A percentile compares a stretch with the other conserved stretches of the same genome.
These are phyloP conservation scores for Ustilago trichophora DNA, from an alignment of 1,284 basidiomycete genomes.

Conservation along the genomic window DNA sequence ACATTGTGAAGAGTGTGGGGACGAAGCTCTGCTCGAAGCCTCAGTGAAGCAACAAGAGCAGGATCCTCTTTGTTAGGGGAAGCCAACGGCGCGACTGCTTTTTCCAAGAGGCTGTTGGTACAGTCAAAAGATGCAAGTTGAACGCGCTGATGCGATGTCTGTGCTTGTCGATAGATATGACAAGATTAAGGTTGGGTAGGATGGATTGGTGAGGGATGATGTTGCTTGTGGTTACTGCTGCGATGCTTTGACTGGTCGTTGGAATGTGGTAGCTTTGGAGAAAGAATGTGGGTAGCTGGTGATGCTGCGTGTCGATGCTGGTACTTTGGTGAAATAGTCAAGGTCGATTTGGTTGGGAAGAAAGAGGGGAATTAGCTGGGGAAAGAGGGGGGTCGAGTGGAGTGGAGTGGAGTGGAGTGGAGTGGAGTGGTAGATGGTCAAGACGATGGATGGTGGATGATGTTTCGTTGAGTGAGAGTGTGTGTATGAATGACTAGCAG, in stretches of 20 bases:
- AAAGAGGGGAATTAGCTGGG: not conserved
- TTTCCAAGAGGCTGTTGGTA: too few species aligned
- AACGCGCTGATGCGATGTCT: not conserved
- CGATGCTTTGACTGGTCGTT: not conserved
- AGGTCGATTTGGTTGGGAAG: not conserved
- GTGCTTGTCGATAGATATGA: too few species aligned
- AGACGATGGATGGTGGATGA: slow-evolving; percentile 11
- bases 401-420: slow-evolving; percentile 21
- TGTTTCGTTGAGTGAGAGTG: too few species aligned
- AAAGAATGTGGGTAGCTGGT: slow-evolving; percentile 13
- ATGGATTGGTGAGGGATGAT: not conserved
- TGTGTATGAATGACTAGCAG: not conserved
- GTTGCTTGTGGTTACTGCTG: not conserved
- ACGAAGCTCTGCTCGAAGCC: slow-evolving; percentile 19
- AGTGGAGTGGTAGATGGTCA: slow-evolving; percentile 3
- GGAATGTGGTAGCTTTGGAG: not conserved
- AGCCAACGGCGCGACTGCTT: too few species aligned
- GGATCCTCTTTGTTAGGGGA: too few species aligned
- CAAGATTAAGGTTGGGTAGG: not conserved
- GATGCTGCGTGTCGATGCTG: slow-evolving; percentile 2
- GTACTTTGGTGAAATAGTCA: not conserved
- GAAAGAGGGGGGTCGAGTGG: slow-evolving; percentile 1
- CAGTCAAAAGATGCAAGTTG: too few species aligned
- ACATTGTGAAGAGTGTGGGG: slow-evolving; percentile 14
- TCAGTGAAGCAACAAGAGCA: not conserved